Evolutionary conservation across 148 eudicot species (phyloP).

Genomic region (Pharnaceum exiguum): DNA sequence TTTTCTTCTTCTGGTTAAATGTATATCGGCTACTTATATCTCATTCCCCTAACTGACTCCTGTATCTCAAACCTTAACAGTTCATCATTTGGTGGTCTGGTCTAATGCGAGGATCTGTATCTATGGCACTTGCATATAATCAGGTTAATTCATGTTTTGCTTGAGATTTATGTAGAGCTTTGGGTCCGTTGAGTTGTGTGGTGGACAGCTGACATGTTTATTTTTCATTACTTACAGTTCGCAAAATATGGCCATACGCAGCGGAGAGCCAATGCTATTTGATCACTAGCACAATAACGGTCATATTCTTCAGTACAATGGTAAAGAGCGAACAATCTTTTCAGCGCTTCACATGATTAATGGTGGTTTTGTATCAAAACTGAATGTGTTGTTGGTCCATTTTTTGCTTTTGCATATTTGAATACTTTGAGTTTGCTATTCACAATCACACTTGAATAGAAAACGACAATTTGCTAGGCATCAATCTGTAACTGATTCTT

Average conservation of each 20-base stretch:
- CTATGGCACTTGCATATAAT: constrained; percentile 65
- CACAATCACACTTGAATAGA: too few species aligned
- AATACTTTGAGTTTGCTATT: too few species aligned
- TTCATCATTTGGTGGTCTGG: constrained; percentile 67
- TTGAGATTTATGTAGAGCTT: too few species aligned
- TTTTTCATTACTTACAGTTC: constrained; percentile 44
- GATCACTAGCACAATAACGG: constrained; percentile 82
- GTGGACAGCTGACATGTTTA: background rate
- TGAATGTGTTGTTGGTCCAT: background rate
- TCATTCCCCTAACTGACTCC: background rate
- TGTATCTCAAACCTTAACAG: constrained; percentile 14
- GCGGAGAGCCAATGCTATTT: constrained; percentile 68
- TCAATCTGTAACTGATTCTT: too few species aligned
- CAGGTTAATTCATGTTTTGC: constrained; percentile 24
- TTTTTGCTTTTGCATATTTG: background rate
- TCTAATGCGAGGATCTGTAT: constrained; percentile 64
- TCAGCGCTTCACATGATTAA: too few species aligned
- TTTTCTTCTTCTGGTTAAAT: background rate
- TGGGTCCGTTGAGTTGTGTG: background rate
- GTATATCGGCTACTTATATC: background rate
- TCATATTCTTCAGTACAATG: constrained; percentile 83
- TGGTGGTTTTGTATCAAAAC: too few species aligned
- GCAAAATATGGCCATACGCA: constrained; percentile 67
- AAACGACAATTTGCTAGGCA: too few species aligned
- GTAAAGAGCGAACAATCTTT: constrained; percentile 26